Percentiles rank a stretch among this genome's conserved stretches.
Conservation (phyloP, 805 yeast species). For the Saccharomycodes ludwigii region DNA sequence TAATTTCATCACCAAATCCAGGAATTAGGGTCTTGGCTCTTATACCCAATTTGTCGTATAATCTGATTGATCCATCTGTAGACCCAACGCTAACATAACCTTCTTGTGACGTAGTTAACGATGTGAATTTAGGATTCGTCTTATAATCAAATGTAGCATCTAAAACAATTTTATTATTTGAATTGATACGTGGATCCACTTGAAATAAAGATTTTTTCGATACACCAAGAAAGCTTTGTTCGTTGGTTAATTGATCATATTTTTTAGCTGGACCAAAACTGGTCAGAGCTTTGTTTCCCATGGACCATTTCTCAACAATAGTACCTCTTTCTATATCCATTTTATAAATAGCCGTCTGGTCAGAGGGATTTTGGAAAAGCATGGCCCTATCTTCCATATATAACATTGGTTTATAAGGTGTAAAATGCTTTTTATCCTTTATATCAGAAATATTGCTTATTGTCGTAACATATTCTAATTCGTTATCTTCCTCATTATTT, state of each 20-base stretch:
- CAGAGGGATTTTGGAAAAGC: constrained; percentile 45
- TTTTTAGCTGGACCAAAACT: constrained; percentile 61
- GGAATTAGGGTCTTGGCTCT: constrained; percentile 73
- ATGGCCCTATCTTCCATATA: constrained; percentile 63
- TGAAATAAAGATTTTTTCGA: constrained; percentile 55
- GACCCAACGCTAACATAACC: constrained; percentile 75
- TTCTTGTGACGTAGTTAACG: constrained; percentile 56
- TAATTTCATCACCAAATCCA: constrained; percentile 65
- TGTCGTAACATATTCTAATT: constrained; percentile 51
- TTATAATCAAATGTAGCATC: constrained; percentile 42
- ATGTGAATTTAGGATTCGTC: constrained; percentile 41
- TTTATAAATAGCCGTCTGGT: constrained; percentile 38
- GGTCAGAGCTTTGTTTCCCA: constrained; percentile 37
- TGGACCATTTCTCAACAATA: constrained; percentile 78
- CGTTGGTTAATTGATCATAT: constrained; percentile 61
- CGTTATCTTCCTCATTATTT: constrained; percentile 32
- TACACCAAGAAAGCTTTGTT: constrained; percentile 63
- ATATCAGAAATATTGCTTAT: constrained; percentile 46
- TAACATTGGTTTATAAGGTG: constrained; percentile 59
- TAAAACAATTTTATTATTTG: constrained; percentile 45
- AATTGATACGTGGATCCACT: constrained; percentile 63
- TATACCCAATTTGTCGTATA: constrained; percentile 61
- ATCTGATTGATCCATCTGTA: constrained; percentile 58
- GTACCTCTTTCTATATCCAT: constrained; percentile 75
- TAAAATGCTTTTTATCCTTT: constrained; percentile 32